These are phyloP conservation scores for Pythium vanterpoolii DNA, from an alignment of 352 stramenopile species.

Conservation along the genomic window DNA sequence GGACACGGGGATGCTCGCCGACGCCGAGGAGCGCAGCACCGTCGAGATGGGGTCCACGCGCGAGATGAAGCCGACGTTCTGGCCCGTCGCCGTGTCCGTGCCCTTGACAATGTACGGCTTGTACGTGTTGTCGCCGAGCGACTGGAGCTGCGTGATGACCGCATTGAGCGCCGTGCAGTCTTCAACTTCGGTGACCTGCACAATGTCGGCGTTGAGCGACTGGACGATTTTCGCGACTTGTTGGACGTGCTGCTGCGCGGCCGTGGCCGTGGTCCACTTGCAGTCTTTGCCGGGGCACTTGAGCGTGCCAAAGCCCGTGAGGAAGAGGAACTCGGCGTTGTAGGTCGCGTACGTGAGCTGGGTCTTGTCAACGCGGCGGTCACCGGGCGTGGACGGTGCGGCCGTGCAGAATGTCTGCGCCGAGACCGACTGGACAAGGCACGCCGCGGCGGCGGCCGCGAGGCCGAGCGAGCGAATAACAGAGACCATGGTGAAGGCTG, in stretches of 20 bases:
- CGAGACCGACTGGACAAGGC: conserved; percentile 19
- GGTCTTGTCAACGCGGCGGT: conserved; percentile 43
- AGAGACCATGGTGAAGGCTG: conserved; percentile 36
- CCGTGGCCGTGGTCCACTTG: conserved; percentile 42
- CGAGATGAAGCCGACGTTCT: conserved; percentile 64
- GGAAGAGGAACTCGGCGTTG: conserved; percentile 62
- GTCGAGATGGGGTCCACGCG: conserved; percentile 53
- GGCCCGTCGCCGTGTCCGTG: conserved; percentile 57
- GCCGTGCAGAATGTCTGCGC: conserved; percentile 45
- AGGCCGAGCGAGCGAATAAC: conserved; percentile 21
- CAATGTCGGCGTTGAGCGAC: conserved; percentile 52
- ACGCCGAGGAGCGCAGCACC: conserved; percentile 36
- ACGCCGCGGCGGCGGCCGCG: conserved; percentile 5
- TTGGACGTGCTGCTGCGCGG: conserved; percentile 44
- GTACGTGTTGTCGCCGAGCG: conserved; percentile 52
- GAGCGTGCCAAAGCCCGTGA: conserved; percentile 36
- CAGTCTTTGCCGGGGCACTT: conserved; percentile 47
- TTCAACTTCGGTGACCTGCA: conserved; percentile 67
- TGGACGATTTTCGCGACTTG: conserved; percentile 52
- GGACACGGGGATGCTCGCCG: conserved; percentile 38
- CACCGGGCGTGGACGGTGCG: conserved; percentile 34
- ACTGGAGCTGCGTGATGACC: conserved; percentile 44
- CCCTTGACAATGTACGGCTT: conserved; percentile 60
- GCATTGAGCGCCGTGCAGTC: conserved; percentile 48
- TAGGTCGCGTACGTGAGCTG: conserved; percentile 66